Evolutionary conservation across 768 basidiomycete genomes (phyloP).

Genomic region (Neoboletus brunneissimus): DNA sequence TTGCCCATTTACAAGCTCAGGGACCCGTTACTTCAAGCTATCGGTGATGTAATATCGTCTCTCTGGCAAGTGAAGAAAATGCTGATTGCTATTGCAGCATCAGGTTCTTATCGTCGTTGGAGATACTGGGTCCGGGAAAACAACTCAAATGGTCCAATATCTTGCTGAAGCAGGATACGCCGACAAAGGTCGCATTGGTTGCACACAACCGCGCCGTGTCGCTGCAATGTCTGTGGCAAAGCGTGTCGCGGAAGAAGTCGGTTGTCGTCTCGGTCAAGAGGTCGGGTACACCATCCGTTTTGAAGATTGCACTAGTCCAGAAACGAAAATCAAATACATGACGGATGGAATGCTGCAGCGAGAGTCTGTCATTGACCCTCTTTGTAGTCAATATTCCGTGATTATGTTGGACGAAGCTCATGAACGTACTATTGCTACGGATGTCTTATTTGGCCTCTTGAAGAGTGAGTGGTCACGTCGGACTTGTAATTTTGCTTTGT

Average conservation of each 20-base stretch:
- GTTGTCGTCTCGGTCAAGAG: constrained; percentile 94
- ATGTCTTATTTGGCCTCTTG: constrained; percentile 92
- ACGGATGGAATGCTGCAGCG: constrained; percentile 99
- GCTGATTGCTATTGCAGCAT: constrained; percentile 37
- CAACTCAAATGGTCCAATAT: constrained; percentile 99
- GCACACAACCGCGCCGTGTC: constrained; percentile 98
- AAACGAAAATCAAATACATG: constrained; percentile 99
- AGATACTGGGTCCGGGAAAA: constrained; percentile 98
- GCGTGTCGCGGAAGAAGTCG: constrained; percentile 97
- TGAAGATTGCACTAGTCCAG: constrained; percentile 97
- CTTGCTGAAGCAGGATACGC: constrained; percentile 93
- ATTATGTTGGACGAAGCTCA: constrained; percentile 99
- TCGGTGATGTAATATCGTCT: constrained; percentile 65
- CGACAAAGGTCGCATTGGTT: constrained; percentile 88
- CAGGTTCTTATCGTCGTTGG: constrained; percentile 98
- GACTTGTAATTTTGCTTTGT: not conserved
- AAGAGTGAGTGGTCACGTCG: constrained; percentile 44
- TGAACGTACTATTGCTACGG: constrained; percentile 97
- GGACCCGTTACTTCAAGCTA: constrained; percentile 85
- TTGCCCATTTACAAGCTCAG: constrained; percentile 95
- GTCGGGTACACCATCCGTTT: constrained; percentile 99
- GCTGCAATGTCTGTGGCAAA: constrained; percentile 99
- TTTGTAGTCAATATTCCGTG: constrained; percentile 89
- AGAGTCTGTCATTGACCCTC: constrained; percentile 94
- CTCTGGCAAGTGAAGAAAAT: not conserved